Evolutionary conservation across 2,329 filamentous ascomycete species (phyloP).

Genomic region (Colletotrichum lupini): DNA sequence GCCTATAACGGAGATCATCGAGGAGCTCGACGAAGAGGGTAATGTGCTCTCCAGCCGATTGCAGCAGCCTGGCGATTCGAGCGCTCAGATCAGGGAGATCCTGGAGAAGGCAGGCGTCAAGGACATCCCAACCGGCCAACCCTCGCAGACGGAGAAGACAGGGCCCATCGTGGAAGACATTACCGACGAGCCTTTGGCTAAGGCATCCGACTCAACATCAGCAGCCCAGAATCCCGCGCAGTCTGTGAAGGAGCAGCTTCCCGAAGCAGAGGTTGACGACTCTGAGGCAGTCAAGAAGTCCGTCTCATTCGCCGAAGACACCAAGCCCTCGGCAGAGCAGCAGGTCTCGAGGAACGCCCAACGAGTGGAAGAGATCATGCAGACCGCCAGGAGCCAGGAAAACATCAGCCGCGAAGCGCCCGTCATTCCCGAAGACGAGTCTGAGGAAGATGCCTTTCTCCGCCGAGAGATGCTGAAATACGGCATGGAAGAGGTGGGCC

Average conservation of each 20-base stretch:
- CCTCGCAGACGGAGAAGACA: background rate
- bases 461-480: constrained; percentile 93
- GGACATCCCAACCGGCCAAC: constrained; percentile 49
- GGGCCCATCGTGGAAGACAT: constrained; percentile 33
- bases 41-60: constrained; percentile 79
- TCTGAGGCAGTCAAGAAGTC: constrained; percentile 58
- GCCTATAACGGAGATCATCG: constrained; percentile 89
- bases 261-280: constrained; percentile 7
- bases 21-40: constrained; percentile 90
- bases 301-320: constrained; percentile 73
- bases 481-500: constrained; percentile 86
- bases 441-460: constrained; percentile 81
- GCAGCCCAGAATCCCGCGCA: background rate
- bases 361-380: constrained; percentile 67
- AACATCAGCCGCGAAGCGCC: constrained; percentile 56
- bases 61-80: constrained; percentile 74
- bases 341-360: constrained; percentile 54
- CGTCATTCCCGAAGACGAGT: constrained; percentile 79
- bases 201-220: background rate
- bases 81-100: constrained; percentile 76
- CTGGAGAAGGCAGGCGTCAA: constrained; percentile 81
- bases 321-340: constrained; percentile 58
- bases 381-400: constrained; percentile 66
- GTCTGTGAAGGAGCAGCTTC: background rate
- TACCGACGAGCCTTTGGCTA: constrained; percentile 16